Base-by-base conservation (phyloP, 208 protist genomes). In the Kentomonas sorsogonicus region DNA sequence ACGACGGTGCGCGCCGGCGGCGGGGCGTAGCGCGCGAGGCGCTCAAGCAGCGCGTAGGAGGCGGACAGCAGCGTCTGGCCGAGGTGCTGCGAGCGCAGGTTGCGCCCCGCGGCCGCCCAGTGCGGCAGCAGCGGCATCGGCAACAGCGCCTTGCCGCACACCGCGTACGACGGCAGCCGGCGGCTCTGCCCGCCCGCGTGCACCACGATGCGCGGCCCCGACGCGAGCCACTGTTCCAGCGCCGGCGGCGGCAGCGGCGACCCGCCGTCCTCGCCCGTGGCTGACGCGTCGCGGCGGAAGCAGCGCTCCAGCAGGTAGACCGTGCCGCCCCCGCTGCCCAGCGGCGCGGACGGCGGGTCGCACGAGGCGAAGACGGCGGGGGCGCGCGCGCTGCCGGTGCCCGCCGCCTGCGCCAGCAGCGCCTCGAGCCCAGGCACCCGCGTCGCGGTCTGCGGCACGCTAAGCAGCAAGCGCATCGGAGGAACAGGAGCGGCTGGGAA, bases 151-250 rank as follows among this genome's bases (percentile, higher is more conserved):
- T 85, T 85, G 5, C 78, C 73, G 20, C 63, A 13, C 6, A 73
- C 41, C 11, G 60, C 66, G 45, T 85, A 85, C 34, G 64, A 61
- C 5, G 69, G 78, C 51, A 85, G 61, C 6, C 73, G 69, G n/a
- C 78, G 72, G 50, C 69, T 80, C 34, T 72, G 66, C 0, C 78
- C 78, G 36, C 73, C 78, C 2, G 69, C 69, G 53, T 78, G 73
- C n/a, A 85, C 50, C 31, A 84, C 15, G 4, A 20, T 45, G 2
- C 53, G 58, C 59, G 57, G 60, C 52, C 52, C 63, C 53, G 44
- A 52, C 36, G 53, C 33, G 31, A 72, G 68, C 15, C 59, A 63
- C 39, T 44, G 16, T 27, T 25, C 22, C 47, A 31, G 7, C 10
- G 22, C 15, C 2, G 43, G 11, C 0, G 53, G 23, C n/a, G 34